phyloP scores from a whole-genome alignment of 1,139 yeast genomes.

The Yamadazyma aaseri region DNA sequence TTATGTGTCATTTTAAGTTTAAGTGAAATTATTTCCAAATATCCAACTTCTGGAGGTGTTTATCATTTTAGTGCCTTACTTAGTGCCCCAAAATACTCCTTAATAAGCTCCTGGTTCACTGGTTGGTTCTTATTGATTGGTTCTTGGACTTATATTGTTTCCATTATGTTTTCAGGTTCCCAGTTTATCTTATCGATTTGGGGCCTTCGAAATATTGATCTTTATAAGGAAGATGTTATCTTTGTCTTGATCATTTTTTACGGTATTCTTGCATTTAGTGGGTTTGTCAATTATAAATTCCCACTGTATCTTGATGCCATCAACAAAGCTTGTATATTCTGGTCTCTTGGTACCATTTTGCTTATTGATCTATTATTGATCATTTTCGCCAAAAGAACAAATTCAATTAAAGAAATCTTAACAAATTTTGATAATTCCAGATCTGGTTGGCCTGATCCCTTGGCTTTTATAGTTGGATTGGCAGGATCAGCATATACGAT shows the following conservation, averaged over 20 bases:
- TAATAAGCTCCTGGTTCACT: slow-evolving; percentile 65
- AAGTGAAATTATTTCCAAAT: slow-evolving; percentile 71
- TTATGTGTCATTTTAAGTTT: slow-evolving; percentile 63
- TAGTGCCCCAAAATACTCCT: slow-evolving; percentile 55
- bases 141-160: slow-evolving; percentile 72
- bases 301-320: slow-evolving; percentile 59
- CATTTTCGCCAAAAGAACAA: slow-evolving; percentile 58
- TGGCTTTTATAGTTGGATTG: slow-evolving; percentile 72
- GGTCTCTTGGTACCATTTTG: slow-evolving; percentile 74
- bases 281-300: slow-evolving; percentile 60
- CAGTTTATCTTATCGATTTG: slow-evolving; percentile 66
- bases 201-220: slow-evolving; percentile 57
- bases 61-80: slow-evolving; percentile 75
- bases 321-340: slow-evolving; percentile 64
- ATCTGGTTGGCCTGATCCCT: slow-evolving; percentile 67
- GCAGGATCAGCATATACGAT: slow-evolving; percentile 78
- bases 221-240: slow-evolving; percentile 56
- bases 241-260: slow-evolving; percentile 58
- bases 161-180: slow-evolving; percentile 72
- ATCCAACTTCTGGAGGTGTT: slow-evolving; percentile 72
- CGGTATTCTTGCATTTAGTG: slow-evolving; percentile 55
- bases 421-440: slow-evolving; percentile 70
- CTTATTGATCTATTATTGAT: slow-evolving; percentile 63
- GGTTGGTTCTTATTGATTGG: slow-evolving; percentile 77
- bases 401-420: slow-evolving; percentile 57